Base-by-base conservation (phyloP, 208 protist species). In the Crithidia brevicula region DNA sequence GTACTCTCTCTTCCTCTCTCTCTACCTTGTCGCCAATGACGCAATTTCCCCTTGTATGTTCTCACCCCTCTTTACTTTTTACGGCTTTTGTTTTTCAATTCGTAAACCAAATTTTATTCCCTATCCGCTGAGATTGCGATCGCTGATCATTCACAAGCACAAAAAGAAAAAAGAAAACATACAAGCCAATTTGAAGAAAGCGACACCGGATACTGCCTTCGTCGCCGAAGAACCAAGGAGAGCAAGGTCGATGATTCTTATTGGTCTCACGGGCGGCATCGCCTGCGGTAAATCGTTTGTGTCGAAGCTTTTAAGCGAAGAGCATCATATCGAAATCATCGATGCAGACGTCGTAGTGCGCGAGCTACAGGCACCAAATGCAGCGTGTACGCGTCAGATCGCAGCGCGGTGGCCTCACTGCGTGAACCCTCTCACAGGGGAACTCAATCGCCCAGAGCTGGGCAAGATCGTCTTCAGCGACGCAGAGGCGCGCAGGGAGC, bases 261-360 rank as follows among this genome's bases (percentile, higher is more conserved):
- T 97, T 49, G 93, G 93, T 18, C 81, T 97, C 25, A 97, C 93
- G 6, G 93, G 93, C 34, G 93, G 93, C n/a, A 97, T 97, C 53
- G 91, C 93, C 9, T 95, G 88, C 64, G 93, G 93, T 31, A 97
- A 97, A 79, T 94, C 86, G 7, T 91, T 85, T n/a, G 91, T 96
- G 16, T 89, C 77, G n/a, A 27, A 38, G 7, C 27, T 88, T 4
- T 73, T 97, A 6, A 23, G 34, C 8, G 71, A 86, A 10, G 69
- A 83, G 20, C 63, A 93, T 62, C 43, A 85, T 50, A 78, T 91
- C 10, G 57, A 61, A 49, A 83, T 97, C 34, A 92, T 97, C 43
- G 93, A 97, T 67, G 79, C 85, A 0, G 93, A 97, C 45, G 45
- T 47, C 16, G 74, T 96, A 6, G 89, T 93, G 36, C 79, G 79